These are phyloP conservation scores for Apiotrichum domesticum DNA, from an alignment of 1,284 basidiomycete genomes.

Conservation along the genomic window DNA sequence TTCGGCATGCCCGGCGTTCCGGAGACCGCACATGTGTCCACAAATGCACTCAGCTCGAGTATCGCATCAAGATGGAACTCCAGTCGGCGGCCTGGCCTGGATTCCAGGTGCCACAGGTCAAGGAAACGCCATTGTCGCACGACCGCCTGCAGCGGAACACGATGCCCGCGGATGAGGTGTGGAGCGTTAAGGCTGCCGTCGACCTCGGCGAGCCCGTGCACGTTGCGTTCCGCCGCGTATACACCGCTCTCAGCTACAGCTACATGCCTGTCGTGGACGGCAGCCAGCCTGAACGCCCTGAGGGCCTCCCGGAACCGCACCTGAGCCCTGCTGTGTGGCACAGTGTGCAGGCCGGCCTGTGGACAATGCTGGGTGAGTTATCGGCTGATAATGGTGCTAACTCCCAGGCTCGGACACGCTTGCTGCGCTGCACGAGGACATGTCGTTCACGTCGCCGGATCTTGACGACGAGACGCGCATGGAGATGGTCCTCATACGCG, in stretches of 20 bases:
- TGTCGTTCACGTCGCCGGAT: constrained; percentile 5
- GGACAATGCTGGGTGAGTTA: constrained; percentile 30
- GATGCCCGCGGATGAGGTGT: constrained; percentile 40
- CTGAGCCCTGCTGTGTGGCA: constrained; percentile 35
- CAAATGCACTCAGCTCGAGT: constrained; percentile 33
- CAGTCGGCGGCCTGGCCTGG: constrained; percentile 9
- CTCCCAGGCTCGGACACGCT: constrained; percentile 27
- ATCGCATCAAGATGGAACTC: constrained; percentile 25
- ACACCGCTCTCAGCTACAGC: constrained; percentile 22
- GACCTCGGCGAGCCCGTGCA: constrained; percentile 43
- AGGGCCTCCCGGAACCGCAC: constrained; percentile 9
- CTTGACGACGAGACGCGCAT: constrained; percentile 8
- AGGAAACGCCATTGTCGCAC: constrained; percentile 16
- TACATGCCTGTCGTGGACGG: not conserved
- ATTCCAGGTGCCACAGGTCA: constrained; percentile 18
- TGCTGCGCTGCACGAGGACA: constrained; percentile 26
- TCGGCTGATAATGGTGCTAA: not conserved
- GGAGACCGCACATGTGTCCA: constrained; percentile 40
- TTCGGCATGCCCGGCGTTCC: constrained; percentile 37
- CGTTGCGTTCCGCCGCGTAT: constrained; percentile 35
- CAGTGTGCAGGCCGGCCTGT: constrained; percentile 32
- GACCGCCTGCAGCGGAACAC: constrained; percentile 20
- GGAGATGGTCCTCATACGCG: constrained; percentile 8
- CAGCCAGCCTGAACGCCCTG: constrained; percentile 6
- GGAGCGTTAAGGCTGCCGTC: constrained; percentile 37